Percentiles rank a stretch among this genome's conserved stretches.
These are phyloP conservation scores for Phenoliferia sp. DNA, from an alignment of 1,284 basidiomycete species.

Conservation along the genomic window DNA sequence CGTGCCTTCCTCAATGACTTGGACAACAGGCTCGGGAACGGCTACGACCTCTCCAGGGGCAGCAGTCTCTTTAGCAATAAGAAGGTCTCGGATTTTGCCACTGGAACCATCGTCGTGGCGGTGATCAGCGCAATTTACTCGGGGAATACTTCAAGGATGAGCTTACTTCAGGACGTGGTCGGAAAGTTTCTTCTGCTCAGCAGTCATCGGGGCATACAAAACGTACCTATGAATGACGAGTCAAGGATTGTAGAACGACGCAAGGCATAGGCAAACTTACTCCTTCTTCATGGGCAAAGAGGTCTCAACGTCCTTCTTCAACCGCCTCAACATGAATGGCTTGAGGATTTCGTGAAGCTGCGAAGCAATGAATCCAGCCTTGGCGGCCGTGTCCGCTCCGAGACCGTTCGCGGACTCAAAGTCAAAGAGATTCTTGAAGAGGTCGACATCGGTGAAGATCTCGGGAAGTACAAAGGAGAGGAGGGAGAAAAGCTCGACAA, in stretches of 20 bases:
- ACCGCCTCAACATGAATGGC: slow-evolving; percentile 63
- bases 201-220: slow-evolving; percentile 80
- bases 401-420: slow-evolving; percentile 32
- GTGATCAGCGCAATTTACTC: not conserved
- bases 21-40: not conserved
- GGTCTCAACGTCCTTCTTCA: slow-evolving; percentile 75
- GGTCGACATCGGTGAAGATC: slow-evolving; percentile 82
- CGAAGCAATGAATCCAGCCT: slow-evolving; percentile 64
- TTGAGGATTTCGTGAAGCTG: slow-evolving; percentile 86
- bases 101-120: not conserved
- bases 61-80: not conserved
- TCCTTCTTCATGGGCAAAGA: slow-evolving; percentile 81
- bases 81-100: not conserved
- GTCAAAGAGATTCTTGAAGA: slow-evolving; percentile 82
- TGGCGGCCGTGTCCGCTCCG: slow-evolving; percentile 43
- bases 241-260: not conserved
- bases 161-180: slow-evolving; percentile 46
- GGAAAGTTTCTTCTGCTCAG: slow-evolving; percentile 74
- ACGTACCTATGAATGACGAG: slow-evolving; percentile 50
- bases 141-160: not conserved
- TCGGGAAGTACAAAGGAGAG: slow-evolving; percentile 91
- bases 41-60: not conserved
- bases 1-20: not conserved
- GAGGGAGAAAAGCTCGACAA: slow-evolving; percentile 88
- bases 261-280: slow-evolving; percentile 41